Evolutionary conservation across 441 rosid species (phyloP).

Genomic region (Corymbia citriodora): DNA sequence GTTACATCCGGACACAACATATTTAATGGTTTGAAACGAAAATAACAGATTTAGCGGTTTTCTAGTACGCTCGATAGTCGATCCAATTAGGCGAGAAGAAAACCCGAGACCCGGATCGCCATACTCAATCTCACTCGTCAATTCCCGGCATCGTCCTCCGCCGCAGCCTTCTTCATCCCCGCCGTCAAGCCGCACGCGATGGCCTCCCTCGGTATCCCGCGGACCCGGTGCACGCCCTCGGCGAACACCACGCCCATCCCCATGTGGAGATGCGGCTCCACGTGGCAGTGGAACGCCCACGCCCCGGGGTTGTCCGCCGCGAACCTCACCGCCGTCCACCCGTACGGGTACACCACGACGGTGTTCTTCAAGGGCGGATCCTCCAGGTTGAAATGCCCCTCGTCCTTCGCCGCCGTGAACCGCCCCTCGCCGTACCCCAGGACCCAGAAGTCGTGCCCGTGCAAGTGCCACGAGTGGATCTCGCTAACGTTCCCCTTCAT

Average conservation of each 20-base stretch:
- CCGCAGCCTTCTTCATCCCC: not conserved
- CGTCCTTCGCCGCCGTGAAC: conserved; percentile 25
- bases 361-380: conserved; percentile 72
- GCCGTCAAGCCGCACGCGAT: conserved; percentile 63
- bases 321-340: conserved; percentile 83
- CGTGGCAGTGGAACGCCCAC: conserved; percentile 93
- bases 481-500: conserved; percentile 34
- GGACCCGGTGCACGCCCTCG: conserved; percentile 36
- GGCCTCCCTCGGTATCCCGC: conserved; percentile 41
- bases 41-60: too few species aligned
- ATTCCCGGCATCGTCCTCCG: not conserved
- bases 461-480: conserved; percentile 84
- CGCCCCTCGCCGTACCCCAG: conserved; percentile 70
- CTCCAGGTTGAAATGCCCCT: conserved; percentile 39
- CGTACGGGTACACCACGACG: conserved; percentile 55
- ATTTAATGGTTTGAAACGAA: not conserved
- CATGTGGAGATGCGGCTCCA: conserved; percentile 89
- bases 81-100: not conserved
- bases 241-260: conserved; percentile 92
- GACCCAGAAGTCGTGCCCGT: conserved; percentile 87
- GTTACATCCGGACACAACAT: not conserved
- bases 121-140: not conserved
- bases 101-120: not conserved
- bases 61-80: not conserved
- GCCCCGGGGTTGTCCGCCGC: conserved; percentile 83